Evolutionary conservation across 768 basidiomycete genomes (phyloP).

Genomic region (Pleurotus citrinopileatus): DNA sequence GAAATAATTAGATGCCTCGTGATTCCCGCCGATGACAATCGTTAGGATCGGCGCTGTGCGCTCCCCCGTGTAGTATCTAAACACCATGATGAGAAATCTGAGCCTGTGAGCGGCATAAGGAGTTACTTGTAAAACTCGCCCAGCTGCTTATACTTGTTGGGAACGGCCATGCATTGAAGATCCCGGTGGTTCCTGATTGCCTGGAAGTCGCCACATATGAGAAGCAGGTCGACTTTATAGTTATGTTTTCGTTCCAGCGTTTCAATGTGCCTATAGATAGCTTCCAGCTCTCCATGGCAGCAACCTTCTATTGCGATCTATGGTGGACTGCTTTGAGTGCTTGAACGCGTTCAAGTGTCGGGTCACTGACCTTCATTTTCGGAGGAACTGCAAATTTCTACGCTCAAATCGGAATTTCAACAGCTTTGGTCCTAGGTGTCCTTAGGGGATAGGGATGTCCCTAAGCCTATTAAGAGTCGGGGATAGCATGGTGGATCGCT

Average conservation of each 20-base stretch:
- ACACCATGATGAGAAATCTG: conserved; percentile 1
- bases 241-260: conserved; percentile 57
- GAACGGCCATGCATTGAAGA: conserved; percentile 88
- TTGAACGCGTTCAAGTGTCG: too few species aligned
- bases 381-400: not conserved
- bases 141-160: conserved; percentile 80
- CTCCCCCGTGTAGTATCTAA: conserved; percentile 85
- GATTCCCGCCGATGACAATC: conserved; percentile 95
- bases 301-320: conserved; percentile 93
- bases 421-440: too few species aligned
- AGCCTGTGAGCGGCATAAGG: not conserved
- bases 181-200: conserved; percentile 86
- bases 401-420: too few species aligned
- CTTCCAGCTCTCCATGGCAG: conserved; percentile 91
- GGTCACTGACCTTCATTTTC: not conserved
- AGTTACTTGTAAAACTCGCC: conserved; percentile 81
- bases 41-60: conserved; percentile 84
- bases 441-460: too few species aligned
- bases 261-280: conserved; percentile 73
- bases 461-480: too few species aligned
- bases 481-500: too few species aligned
- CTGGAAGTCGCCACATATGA: conserved; percentile 97
- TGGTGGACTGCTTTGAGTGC: too few species aligned
- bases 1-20: conserved; percentile 95
- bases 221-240: conserved; percentile 77